These are phyloP conservation scores for Aquilaria malaccensis DNA, from an alignment of 345 rosid species.

Conservation along the genomic window DNA sequence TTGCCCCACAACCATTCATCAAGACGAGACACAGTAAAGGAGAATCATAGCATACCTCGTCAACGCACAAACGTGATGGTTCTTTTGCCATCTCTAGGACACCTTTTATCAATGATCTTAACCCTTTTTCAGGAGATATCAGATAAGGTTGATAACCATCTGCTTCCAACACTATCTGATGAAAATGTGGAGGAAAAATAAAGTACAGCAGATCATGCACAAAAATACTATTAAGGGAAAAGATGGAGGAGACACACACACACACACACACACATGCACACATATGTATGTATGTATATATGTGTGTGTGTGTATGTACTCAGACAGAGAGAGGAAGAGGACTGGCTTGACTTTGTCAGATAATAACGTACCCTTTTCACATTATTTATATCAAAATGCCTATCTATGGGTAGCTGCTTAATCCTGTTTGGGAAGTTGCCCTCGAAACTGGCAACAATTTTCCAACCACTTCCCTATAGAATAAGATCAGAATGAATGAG, in stretches of 20 bases:
- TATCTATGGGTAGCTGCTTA: slow-evolving; percentile 95
- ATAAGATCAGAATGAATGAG: neutral
- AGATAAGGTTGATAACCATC: slow-evolving; percentile 99
- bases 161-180: slow-evolving; percentile 90
- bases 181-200: slow-evolving; percentile 10
- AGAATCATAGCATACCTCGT: slow-evolving; percentile 52
- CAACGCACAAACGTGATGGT: slow-evolving; percentile 89
- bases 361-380: slow-evolving; percentile 74
- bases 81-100: slow-evolving; percentile 98
- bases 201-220: neutral
- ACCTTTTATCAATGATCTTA: slow-evolving; percentile 90
- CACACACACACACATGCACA: neutral
- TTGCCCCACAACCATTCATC: too few relatives aligned
- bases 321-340: neutral
- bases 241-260: slow-evolving; percentile 12
- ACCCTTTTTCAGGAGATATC: slow-evolving; percentile 98
- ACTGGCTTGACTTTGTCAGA: neutral
- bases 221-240: neutral
- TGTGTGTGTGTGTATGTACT: too few relatives aligned
- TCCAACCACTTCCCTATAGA: slow-evolving; percentile 97
- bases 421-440: slow-evolving; percentile 91
- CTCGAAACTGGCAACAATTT: slow-evolving; percentile 95
- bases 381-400: slow-evolving; percentile 87
- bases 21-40: too few relatives aligned
- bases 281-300: too few relatives aligned